Evolutionary conservation across 805 yeast species (phyloP), one percentile per base, ranked within the genome.

Genomic region (Cyberlindnera lachancei): DNA sequence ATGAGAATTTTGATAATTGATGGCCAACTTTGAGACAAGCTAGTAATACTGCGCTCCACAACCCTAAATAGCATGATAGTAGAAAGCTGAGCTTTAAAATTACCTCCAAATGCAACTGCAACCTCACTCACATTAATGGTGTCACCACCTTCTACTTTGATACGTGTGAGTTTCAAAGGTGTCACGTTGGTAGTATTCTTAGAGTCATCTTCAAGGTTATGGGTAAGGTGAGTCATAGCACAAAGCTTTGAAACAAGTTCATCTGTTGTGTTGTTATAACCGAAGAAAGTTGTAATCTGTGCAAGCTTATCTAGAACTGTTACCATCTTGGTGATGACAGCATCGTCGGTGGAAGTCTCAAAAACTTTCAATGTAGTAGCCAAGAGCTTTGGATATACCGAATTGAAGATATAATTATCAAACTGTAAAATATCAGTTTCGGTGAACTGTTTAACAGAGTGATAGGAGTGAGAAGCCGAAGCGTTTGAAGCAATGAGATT

Each of bases 31-130:
- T 56, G 40, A 4, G 53, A 36, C 17, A 75, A 67, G 23, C 58
- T 55, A 31, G 70, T 64, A 16, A 66, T 64, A 19, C 75, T 75
- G 42, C 75, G 72, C 41, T 75, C 73, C 19, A 84, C 58, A 20
- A 90, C 72, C 41, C 94, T 67, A 63, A 90, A 87, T 30, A 90
- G 63, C 1, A 90, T 90, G 31, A 88, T 87, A 3, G 87, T 70
- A 10, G 96, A 80, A 39, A 90, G 61, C 52, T 94, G 98, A 0
- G 95, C 95, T 49, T 88, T 86, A 60, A 85, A 84, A 50, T 87
- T 92, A 29, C 80, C 68, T 6, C 98, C 99, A 52, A 92, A 79
- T 53, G 79, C 69, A 12, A 87, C 85, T 0, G 96, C 74, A 33
- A 75, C 60, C 35, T 85, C 87, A 50, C 94, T 79, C 4, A 92